A percentile compares a stretch with the other conserved stretches of the same genome.
These are phyloP conservation scores for Huiozyma sinensis DNA, from an alignment of 805 yeast species.

Conservation along the genomic window DNA sequence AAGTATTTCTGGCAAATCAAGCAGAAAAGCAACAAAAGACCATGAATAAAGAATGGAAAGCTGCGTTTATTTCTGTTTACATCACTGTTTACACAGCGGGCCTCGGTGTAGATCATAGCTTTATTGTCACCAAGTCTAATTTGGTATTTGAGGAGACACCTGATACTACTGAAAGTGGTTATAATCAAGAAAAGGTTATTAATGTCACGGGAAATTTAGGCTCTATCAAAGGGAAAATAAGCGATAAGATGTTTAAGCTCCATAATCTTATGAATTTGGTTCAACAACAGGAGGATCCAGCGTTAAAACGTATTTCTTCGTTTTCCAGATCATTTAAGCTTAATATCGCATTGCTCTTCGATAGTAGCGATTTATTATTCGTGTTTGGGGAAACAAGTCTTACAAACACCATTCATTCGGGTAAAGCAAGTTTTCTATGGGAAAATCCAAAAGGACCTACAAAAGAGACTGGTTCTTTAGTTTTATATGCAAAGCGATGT, in stretches of 20 bases:
- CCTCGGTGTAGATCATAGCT: constrained; percentile 18
- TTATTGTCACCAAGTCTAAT: constrained; percentile 14
- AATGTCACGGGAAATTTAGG: constrained; percentile 17
- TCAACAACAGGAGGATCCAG: constrained; percentile 1
- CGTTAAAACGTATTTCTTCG: neutral
- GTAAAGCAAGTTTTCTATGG: constrained; percentile 12
- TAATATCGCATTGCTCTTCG: constrained; percentile 12
- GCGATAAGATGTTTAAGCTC: constrained; percentile 13
- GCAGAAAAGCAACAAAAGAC: constrained; percentile 2
- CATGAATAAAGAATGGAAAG: constrained; percentile 10
- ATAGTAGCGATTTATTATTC: constrained; percentile 13
- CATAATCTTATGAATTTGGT: constrained; percentile 5
- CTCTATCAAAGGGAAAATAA: constrained; percentile 18
- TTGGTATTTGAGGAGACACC: constrained; percentile 12
- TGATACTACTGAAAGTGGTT: constrained; percentile 5
- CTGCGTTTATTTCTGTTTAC: constrained; percentile 14
- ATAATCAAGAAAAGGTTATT: constrained; percentile 9
- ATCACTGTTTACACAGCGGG: constrained; percentile 18
- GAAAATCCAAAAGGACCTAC: constrained; percentile 16
- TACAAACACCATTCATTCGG: constrained; percentile 7
- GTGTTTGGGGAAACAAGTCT: constrained; percentile 11
- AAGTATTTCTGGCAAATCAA: constrained; percentile 34
- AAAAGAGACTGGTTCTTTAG: constrained; percentile 16
- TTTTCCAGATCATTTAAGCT: constrained; percentile 9
- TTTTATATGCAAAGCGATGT: constrained; percentile 12